These are phyloP conservation scores for Vitis rupestris DNA, from an alignment of 164 flowering plant species.

Conservation along the genomic window DNA sequence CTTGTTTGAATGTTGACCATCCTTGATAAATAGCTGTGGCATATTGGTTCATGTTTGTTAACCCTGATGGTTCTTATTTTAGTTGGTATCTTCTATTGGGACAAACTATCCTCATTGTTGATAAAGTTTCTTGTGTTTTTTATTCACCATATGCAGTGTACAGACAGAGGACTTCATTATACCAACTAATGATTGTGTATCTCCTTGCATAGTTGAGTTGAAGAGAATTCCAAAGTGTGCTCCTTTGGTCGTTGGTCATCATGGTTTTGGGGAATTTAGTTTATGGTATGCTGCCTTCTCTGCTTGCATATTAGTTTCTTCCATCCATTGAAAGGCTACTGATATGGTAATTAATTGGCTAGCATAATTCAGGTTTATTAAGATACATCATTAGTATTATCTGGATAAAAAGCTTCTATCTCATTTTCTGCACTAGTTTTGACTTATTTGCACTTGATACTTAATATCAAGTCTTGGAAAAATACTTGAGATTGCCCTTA, in stretches of 20 bases:
- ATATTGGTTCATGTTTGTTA: neutral
- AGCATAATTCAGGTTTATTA: too few relatives aligned
- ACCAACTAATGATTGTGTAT: constrained; percentile 41
- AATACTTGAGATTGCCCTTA: too few relatives aligned
- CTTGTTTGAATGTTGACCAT: neutral
- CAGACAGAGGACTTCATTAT: constrained; percentile 43
- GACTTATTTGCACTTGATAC: too few relatives aligned
- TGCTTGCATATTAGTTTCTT: too few relatives aligned
- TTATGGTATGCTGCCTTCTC: constrained; percentile 58
- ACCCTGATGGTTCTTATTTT: neutral
- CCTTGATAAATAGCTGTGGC: neutral
- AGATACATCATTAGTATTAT: too few relatives aligned
- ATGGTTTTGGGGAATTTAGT: constrained; percentile 73
- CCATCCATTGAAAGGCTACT: too few relatives aligned
- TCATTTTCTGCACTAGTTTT: too few relatives aligned
- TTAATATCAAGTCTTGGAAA: too few relatives aligned
- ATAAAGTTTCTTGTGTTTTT: neutral
- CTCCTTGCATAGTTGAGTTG: constrained; percentile 57
- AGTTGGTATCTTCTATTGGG: neutral
- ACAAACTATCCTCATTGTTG: neutral
- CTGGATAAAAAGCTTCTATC: too few relatives aligned
- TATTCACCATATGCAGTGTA: constrained; percentile 42
- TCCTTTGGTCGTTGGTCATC: constrained; percentile 67
- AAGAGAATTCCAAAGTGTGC: constrained; percentile 64
- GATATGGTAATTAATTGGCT: too few relatives aligned